Evolutionary conservation across 2,329 filamentous ascomycete species (phyloP).

Genomic region (Sporothrix curviconia): DNA sequence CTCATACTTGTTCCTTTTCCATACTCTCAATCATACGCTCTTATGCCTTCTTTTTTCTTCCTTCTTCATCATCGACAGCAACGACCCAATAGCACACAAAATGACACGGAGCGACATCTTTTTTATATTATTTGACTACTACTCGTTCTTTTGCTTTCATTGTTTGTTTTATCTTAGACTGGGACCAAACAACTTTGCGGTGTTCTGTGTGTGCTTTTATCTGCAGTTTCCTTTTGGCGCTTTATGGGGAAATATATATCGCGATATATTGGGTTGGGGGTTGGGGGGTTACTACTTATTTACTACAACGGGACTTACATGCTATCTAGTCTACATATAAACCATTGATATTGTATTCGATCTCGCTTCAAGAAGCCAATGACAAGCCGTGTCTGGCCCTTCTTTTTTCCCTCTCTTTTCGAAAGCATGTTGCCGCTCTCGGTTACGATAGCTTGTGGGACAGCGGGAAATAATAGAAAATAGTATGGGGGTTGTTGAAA

Average conservation of each 20-base stretch:
- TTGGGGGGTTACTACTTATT: not conserved
- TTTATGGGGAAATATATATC: not conserved
- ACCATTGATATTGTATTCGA: not conserved
- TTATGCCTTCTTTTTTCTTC: not conserved
- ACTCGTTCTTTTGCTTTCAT: not conserved
- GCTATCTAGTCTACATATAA: not conserved
- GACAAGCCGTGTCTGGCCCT: not conserved
- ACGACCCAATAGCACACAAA: not conserved
- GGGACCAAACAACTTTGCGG: not conserved
- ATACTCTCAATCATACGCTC: not conserved
- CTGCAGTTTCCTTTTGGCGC: not conserved
- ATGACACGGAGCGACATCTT: not conserved
- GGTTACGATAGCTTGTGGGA: not conserved
- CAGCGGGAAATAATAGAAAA: no score
- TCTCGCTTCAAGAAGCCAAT: not conserved
- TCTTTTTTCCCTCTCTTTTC: not conserved
- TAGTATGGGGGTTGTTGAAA: no score
- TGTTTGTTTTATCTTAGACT: not conserved
- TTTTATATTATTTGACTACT: not conserved
- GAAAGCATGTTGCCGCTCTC: not conserved
- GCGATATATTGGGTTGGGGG: not conserved
- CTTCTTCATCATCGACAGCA: not conserved
- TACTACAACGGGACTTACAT: not conserved
- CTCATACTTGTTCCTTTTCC: not conserved
- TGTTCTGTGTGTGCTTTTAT: not conserved